Evolutionary conservation across 345 rosid species (phyloP), one percentile per base, ranked within the genome.

Genomic region (Viola odorata): DNA sequence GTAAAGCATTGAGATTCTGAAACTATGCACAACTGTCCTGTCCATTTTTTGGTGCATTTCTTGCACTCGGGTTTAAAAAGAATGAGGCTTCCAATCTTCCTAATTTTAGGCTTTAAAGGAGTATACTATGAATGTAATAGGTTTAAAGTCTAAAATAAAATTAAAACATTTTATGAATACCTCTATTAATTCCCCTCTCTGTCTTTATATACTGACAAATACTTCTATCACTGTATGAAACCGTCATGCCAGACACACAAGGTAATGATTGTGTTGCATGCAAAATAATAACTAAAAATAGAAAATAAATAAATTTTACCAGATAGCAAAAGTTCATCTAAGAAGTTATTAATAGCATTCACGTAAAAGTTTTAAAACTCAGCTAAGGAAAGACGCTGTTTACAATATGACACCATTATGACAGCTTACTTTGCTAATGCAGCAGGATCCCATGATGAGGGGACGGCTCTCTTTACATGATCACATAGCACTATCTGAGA

Each of bases 401-500:
- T 48, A 14, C 36, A 57, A 48, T 36, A 13, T 39, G 32, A 23
- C 47, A 64, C 10, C 23, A 42, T 63, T 16, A n/a, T 38, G 23
- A 48, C 55, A 1, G 41, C 71, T 66, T 72, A 66, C 98, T 90
- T 89, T 55, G 98, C 92, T 50, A 91, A 73, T 41, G 95, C 89
- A 69, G 92, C 85, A 69, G 98, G 95, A 60, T 91, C 96, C 98
- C 98, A 91, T 39, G 87, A 56, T 4, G 92, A 63, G 52, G 98
- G 98, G 32, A 87, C 96, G 13, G 95, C 89, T 71, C 77, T 81
- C 75, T 85, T 89, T 48, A 91, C 92, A 77, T 72, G 87, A 50
- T 91, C 88, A 56, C 85, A 75, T 50, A 89, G 88, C 50, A 73
- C 75, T 64, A 91, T 62, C 23, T 87, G 96, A 65, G 96, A 87